These are phyloP conservation scores for Daldinia loculata DNA, from an alignment of 495 filamentous ascomycete genomes.

Conservation along the genomic window DNA sequence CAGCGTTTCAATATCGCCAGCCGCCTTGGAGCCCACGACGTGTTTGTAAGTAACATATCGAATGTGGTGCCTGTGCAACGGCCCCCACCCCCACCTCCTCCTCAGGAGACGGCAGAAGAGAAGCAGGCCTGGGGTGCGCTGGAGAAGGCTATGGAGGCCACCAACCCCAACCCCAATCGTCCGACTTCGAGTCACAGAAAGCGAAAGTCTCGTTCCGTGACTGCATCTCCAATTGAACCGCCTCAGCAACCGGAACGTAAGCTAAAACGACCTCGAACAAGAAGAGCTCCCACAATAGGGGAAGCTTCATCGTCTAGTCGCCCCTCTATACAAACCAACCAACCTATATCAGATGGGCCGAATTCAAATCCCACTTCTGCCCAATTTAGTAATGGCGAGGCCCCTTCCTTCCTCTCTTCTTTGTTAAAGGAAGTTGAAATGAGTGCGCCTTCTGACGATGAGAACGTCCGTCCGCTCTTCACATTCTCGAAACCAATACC, in stretches of 20 bases:
- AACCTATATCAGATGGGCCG: slow-evolving; percentile 46
- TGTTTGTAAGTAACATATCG: slow-evolving; percentile 69
- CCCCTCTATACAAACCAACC: slow-evolving; percentile 52
- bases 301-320: slow-evolving; percentile 56
- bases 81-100: slow-evolving; percentile 49
- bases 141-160: slow-evolving; percentile 79
- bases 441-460: slow-evolving; percentile 64
- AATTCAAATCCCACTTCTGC: slow-evolving; percentile 44
- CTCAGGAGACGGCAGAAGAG: slow-evolving; percentile 79
- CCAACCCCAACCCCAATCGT: slow-evolving; percentile 55
- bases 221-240: slow-evolving; percentile 73
- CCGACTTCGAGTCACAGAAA: slow-evolving; percentile 62
- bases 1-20: slow-evolving; percentile 81
- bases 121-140: slow-evolving; percentile 87
- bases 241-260: slow-evolving; percentile 73
- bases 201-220: slow-evolving; percentile 76
- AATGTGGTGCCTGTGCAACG: slow-evolving; percentile 39
- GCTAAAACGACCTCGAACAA: slow-evolving; percentile 83
- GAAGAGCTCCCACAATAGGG: slow-evolving; percentile 50
- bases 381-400: slow-evolving; percentile 49
- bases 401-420: slow-evolving; percentile 76
- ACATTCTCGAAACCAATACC: slow-evolving; percentile 57
- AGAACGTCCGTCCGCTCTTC: slow-evolving; percentile 57
- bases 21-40: slow-evolving; percentile 71
- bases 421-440: slow-evolving; percentile 87